Conservation (phyloP, 2,329 filamentous ascomycete species). For the Ophiobolus disseminans region DNA sequence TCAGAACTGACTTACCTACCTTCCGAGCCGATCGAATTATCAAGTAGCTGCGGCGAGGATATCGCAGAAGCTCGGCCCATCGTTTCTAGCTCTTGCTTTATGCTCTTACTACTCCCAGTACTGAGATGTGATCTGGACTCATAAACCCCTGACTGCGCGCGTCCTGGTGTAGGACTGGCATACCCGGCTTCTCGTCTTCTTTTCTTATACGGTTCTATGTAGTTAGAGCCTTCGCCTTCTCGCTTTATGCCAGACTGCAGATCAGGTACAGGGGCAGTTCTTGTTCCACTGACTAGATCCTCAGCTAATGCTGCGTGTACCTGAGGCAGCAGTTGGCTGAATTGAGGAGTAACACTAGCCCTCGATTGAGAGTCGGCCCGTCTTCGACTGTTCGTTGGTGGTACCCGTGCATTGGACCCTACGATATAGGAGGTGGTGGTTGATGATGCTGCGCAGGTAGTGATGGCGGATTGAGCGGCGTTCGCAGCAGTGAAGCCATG, state of each 20-base stretch:
- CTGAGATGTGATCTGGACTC: conserved; percentile 43
- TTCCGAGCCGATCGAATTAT: too few relatives aligned
- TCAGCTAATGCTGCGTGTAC: conserved; percentile 42
- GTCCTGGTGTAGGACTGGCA: conserved; percentile 26
- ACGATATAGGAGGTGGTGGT: conserved; percentile 30
- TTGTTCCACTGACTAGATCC: conserved; percentile 44
- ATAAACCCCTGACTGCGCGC: conserved; percentile 36
- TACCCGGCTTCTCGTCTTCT: conserved; percentile 39
- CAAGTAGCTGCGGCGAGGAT: conserved; percentile 28
- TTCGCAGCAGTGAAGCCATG: conserved; percentile 50
- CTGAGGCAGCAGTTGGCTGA: conserved; percentile 41
- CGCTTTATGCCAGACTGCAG: conserved; percentile 38
- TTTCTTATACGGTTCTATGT: conserved; percentile 42
- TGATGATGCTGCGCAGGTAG: conserved; percentile 37
- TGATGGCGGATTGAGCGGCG: conserved; percentile 41
- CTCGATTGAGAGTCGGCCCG: conserved; percentile 41
- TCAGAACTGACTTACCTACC: too few relatives aligned
- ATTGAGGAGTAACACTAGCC: conserved; percentile 46
- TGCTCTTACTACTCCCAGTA: conserved; percentile 43
- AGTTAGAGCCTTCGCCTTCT: conserved; percentile 34
- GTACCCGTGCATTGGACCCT: conserved; percentile 37
- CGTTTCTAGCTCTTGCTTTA: conserved; percentile 43
- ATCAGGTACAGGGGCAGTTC: conserved; percentile 42
- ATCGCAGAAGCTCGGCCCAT: conserved; percentile 25
- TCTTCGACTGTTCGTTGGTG: conserved; percentile 44